These are phyloP conservation scores for Penicillium sclerotigenum DNA, from an alignment of 2,329 filamentous ascomycete species.

Conservation along the genomic window DNA sequence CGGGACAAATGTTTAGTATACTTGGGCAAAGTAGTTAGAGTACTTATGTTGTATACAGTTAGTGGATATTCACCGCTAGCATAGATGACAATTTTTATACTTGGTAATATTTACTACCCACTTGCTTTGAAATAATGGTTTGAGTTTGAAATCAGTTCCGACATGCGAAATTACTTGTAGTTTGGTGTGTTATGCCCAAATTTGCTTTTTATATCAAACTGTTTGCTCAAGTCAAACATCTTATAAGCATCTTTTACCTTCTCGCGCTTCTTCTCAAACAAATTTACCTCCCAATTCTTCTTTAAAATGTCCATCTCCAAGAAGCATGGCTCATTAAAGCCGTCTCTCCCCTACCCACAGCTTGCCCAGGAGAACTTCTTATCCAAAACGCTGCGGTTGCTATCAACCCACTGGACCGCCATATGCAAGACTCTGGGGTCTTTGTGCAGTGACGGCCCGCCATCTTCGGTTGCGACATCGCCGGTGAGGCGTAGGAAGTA, in stretches of 20 bases:
- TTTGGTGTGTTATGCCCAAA: not conserved
- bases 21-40: not conserved
- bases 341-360: not conserved
- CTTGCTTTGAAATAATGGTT: not conserved
- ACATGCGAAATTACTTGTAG: not conserved
- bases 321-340: not conserved
- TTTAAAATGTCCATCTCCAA: not conserved
- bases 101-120: not conserved
- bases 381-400: not conserved
- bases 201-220: not conserved
- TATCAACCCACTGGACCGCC: not conserved
- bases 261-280: not conserved
- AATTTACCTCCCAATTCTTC: not conserved
- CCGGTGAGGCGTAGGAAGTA: not conserved
- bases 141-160: not conserved
- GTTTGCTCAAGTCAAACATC: not conserved
- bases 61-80: too few relatives aligned
- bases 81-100: not conserved
- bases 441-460: not conserved
- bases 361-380: not conserved
- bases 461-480: not conserved
- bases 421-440: not conserved
- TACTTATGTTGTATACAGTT: too few relatives aligned
- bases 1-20: not conserved
- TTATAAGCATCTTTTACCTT: not conserved